Conservation (phyloP, 768 basidiomycete genomes). For the Kwoniella bestiolae region DNA sequence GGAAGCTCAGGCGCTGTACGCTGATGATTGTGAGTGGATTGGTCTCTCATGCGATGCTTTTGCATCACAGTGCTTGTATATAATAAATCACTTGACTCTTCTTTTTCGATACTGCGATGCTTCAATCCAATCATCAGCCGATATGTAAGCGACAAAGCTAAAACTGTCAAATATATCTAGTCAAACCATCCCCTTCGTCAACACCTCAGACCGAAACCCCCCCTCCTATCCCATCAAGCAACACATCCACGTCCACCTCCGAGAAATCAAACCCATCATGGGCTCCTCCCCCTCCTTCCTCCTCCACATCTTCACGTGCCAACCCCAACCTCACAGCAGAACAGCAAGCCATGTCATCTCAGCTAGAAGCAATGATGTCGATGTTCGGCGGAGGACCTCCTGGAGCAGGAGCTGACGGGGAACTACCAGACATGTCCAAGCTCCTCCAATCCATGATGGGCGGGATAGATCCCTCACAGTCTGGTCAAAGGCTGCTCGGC, state of each 20-base stretch:
- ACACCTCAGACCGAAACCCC: conserved; percentile 22
- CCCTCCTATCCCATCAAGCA: conserved; percentile 25
- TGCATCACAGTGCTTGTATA: neutral
- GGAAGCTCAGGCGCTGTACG: conserved; percentile 52
- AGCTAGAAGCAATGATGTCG: conserved; percentile 47
- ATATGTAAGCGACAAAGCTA: too few relatives aligned
- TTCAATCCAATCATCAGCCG: too few relatives aligned
- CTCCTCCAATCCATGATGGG: conserved; percentile 49
- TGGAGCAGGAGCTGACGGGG: conserved; percentile 15
- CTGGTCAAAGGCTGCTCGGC: conserved; percentile 32
- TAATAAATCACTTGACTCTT: conserved; percentile 1
- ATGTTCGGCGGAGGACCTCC: conserved; percentile 39
- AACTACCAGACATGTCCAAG: conserved; percentile 42
- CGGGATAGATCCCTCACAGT: neutral
- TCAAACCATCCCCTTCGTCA: conserved; percentile 19
- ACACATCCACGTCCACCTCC: conserved; percentile 2
- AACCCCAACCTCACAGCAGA: conserved; percentile 18
- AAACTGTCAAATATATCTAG: conserved; percentile 12
- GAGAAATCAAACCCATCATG: conserved; percentile 27
- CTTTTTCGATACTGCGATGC: too few relatives aligned
- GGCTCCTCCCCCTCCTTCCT: conserved; percentile 27
- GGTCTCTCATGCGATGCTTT: neutral
- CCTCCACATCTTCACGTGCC: neutral
- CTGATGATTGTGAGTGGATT: conserved; percentile 41
- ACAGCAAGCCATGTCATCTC: conserved; percentile 44